Conservation (phyloP, 75 land plant genomes). For the Picea glauca region DNA sequence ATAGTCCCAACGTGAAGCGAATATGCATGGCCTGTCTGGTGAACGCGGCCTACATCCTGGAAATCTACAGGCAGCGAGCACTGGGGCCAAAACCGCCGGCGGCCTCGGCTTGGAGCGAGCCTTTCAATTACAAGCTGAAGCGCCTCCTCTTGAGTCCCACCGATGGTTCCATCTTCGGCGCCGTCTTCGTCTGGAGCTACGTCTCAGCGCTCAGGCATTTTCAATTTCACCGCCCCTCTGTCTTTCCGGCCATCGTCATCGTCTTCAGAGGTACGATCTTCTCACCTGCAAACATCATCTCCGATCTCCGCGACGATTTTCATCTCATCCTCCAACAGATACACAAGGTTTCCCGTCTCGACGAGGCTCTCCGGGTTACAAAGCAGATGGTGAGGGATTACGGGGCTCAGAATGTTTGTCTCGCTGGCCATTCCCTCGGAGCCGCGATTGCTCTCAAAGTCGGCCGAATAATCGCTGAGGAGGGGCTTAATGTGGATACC, state of each 20-base stretch:
- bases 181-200: conserved; percentile 53
- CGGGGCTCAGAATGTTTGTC: conserved; percentile 48
- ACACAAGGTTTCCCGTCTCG: conserved; percentile 54
- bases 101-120: conserved; percentile 52
- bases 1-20: conserved; percentile 36
- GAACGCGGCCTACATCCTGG: conserved; percentile 66
- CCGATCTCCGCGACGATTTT: conserved; percentile 56
- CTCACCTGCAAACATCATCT: conserved; percentile 45
- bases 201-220: conserved; percentile 18
- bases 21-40: conserved; percentile 66
- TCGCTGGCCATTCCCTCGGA: conserved; percentile 69
- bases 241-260: conserved; percentile 55
- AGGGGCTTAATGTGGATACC: conserved; percentile 53
- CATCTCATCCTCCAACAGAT: conserved; percentile 58
- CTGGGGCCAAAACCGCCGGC: conserved; percentile 27
- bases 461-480: conserved; percentile 49
- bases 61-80: conserved; percentile 61
- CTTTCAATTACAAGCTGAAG: conserved; percentile 53
- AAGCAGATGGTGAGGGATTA: conserved; percentile 21
- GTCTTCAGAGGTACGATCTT: conserved; percentile 62
- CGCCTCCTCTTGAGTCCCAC: conserved; percentile 40
- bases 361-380: conserved; percentile 36
- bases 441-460: conserved; percentile 68
- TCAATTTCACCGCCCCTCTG: conserved; percentile 42
- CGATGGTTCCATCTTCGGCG: conserved; percentile 63